These are phyloP conservation scores for Penicillium pancosmium DNA, from an alignment of 495 filamentous ascomycete genomes.

Conservation along the genomic window DNA sequence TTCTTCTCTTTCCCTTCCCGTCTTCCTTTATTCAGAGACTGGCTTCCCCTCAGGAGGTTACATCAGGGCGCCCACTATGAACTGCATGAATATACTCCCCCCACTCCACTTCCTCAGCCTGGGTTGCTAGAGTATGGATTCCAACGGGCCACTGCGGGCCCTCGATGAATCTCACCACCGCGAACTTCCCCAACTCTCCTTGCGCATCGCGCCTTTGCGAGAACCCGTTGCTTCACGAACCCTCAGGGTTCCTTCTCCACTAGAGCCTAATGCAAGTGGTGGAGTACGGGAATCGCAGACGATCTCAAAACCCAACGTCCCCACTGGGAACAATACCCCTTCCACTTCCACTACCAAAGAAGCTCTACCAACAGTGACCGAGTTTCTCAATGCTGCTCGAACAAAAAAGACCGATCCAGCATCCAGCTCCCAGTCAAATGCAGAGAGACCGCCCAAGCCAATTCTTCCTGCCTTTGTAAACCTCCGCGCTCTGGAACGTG, in stretches of 20 bases:
- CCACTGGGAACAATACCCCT: slow-evolving; percentile 33
- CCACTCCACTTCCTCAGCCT: slow-evolving; percentile 13
- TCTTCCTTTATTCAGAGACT: background rate
- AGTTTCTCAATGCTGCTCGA: slow-evolving; percentile 37
- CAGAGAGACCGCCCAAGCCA: slow-evolving; percentile 43
- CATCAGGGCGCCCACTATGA: slow-evolving; percentile 13
- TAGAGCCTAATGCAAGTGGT: slow-evolving; percentile 51
- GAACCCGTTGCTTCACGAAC: slow-evolving; percentile 49
- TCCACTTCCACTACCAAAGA: slow-evolving; percentile 29
- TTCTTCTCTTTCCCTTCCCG: background rate
- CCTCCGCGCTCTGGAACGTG: slow-evolving; percentile 47
- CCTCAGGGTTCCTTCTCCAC: slow-evolving; percentile 45
- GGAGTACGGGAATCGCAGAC: slow-evolving; percentile 35
- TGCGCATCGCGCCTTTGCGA: slow-evolving; percentile 54
- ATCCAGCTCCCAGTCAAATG: slow-evolving; percentile 34
- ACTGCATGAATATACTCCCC: slow-evolving; percentile 9
- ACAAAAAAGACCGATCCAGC: slow-evolving; percentile 39
- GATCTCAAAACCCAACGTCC: slow-evolving; percentile 34
- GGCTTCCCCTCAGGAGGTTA: background rate
- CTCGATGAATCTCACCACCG: slow-evolving; percentile 47
- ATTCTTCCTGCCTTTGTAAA: slow-evolving; percentile 53
- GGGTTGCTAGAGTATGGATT: slow-evolving; percentile 36
- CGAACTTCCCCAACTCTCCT: slow-evolving; percentile 47
- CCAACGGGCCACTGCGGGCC: slow-evolving; percentile 32
- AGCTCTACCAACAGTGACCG: slow-evolving; percentile 36